Base-by-base conservation (phyloP, 768 basidiomycete genomes). In the Kwoniella dendrophila region DNA sequence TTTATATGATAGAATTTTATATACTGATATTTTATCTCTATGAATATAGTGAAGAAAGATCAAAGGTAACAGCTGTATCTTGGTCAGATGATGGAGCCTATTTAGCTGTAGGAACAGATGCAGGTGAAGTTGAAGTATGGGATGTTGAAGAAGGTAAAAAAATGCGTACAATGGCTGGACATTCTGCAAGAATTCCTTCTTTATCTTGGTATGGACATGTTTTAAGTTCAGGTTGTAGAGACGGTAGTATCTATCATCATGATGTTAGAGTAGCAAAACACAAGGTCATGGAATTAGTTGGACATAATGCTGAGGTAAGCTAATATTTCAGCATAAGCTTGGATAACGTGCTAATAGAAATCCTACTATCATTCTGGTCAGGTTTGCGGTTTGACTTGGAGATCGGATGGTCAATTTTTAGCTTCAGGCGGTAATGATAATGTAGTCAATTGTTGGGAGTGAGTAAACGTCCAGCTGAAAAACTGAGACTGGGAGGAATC, bases 401-500 rank as follows among this genome's bases (percentile, higher is more conserved):
- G 93, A 47, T 75, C 82, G 1, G 94, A 94, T 68, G 92, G 93
- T 0, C 66, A 92, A 77, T 82, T 95, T 20, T 83, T 99, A 24
- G 95, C 95, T 0, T 92, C 90, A 67, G 95, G 95, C 1, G 95
- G 93, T 0, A 96, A 98, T 74, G 96, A 98, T 78, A 97, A 98
- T 66, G 92, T 96, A 20, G 93, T 98, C 56, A 95, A 96, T 73
- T 88, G 96, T 51, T 99, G 95, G 95, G 95, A 99, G 5, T 84
- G 90, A 56, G 82, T 90, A 85, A 86, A 0, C 85, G 86, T 63
- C 40, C 14, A 10, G n/a, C 34, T 30, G 18, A 29, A 26, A 18
- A 12, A 0, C 16, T 26, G 11, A 10, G 24, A 11, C 29, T 33
- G 38, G 22, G 30, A 6, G 84, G 16, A 10, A 18, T 20, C 20